Base-by-base conservation (phyloP, 805 yeast genomes). In the Candida nonsorbophila region DNA sequence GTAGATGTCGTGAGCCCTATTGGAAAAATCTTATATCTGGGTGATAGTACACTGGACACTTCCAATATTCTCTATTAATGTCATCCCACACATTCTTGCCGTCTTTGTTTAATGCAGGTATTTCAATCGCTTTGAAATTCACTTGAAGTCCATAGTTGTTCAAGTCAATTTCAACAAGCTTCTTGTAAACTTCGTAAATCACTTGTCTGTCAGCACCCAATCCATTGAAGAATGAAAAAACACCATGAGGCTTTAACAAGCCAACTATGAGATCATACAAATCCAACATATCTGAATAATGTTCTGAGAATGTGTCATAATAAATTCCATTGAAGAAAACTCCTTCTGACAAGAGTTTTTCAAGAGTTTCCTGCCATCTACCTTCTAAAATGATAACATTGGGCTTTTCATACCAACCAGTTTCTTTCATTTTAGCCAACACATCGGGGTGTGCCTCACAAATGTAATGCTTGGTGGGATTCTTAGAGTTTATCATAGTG, bases 361-460 rank as follows among this genome's bases (percentile, higher is more conserved):
- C 83, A 22, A 88, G 51, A 5, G 77, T 71, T 22, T 83, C 92
- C 54, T 90, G 95, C 97, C 97, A 88, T 51, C 85, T 73, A n/a
- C 97, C 97, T 44, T 77, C 83, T 20, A 90, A 57, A 1, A 88
- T 62, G 2, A 74, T 76, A 20, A 88, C 96, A 36, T 75, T 76
- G 10, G 71, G 62, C 45, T 74, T 81, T 3, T 77, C 79, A 50
- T 72, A 76, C 97, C 97, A 90, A 1, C 95, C 95, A 43, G 82
- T 88, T 2, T 52, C 45, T 32, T 65, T 63, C 68, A 88, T 58
- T 44, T 83, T 79, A 1, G 54, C 52, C 19, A 90, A 57, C 7
- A 88, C 97, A 42, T 84, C 94, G 2, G 97, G 96, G 49, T 88
- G 97, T 0, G 97, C 96, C 53, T 88, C 97, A 35, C 85, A 79